Base-by-base conservation (phyloP, 2,329 filamentous ascomycete species). In the Blastomyces emzantsi region DNA sequence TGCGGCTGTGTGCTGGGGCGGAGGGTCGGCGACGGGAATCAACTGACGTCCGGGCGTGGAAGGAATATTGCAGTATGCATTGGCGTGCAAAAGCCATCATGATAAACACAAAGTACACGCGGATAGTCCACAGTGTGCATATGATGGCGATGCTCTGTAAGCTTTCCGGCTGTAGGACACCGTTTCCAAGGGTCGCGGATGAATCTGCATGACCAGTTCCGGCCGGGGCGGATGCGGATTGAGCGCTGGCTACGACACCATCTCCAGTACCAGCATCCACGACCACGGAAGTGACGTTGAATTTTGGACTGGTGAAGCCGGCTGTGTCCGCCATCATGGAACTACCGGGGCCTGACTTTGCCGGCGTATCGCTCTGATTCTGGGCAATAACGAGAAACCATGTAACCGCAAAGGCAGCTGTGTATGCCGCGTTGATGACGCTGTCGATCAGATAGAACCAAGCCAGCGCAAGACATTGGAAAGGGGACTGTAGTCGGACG, bases 391-490 rank as follows among this genome's bases (percentile, higher is more conserved):
- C 83, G 65, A 93, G 80, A 77, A 95, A 96, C 92, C 92, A 97
- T 60, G 87, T 86, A 63, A 91, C 79, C 51, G 89, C 90, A 73
- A 97, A 97, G 9, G 88, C 84, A 56, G 85, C 82, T 0, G 92
- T 96, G 78, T 93, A 96, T 1, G 85, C 83, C 25, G 87, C 86
- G 76, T 95, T 97, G 75, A 95, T 83, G 62, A 90, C 72, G 11
- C 89, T 90, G 77, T 97, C 92, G 69, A 96, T 74, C 15, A 90
- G 80, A 75, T 96, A 96, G 63, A 96, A 81, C 83, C 90, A 96
- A 3, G 91, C 90, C 61, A 97, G 85, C 2, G 86, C 84, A 33
- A 97, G 82, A 69, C 87, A 90, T 72, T 95, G 87, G 63, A 96
- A 85, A 0, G 91, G 89, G 39, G 84, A 87, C 71, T 90, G 88